Conservation (phyloP, 1,284 basidiomycete genomes). For the Irpex sp. region DNA sequence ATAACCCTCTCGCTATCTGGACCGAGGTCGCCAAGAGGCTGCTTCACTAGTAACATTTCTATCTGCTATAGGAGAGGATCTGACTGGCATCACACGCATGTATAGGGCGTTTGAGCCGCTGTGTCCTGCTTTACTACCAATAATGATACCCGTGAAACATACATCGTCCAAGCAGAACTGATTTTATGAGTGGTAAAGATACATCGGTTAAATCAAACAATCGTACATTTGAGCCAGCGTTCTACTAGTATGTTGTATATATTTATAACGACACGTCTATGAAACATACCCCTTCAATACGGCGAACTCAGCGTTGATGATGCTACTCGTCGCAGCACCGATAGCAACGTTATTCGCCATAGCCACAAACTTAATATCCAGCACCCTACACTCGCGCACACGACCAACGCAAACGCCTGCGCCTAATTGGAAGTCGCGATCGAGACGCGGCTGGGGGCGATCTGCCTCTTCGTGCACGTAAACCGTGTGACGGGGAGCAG, state of each 20-base stretch:
- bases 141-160: background rate
- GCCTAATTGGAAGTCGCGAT: slow-evolving; percentile 89
- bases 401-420: slow-evolving; percentile 92
- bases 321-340: slow-evolving; percentile 94
- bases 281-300: slow-evolving; percentile 71
- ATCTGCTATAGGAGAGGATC: too few species aligned
- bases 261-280: background rate
- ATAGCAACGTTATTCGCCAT: slow-evolving; percentile 95
- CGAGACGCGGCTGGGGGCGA: slow-evolving; percentile 91
- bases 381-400: slow-evolving; percentile 85
- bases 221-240: background rate
- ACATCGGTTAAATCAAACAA: background rate
- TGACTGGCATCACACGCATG: too few species aligned
- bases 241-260: background rate
- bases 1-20: slow-evolving; percentile 50
- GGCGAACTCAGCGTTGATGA: slow-evolving; percentile 98
- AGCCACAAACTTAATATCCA: slow-evolving; percentile 96
- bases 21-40: slow-evolving; percentile 32
- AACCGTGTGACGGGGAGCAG: slow-evolving; percentile 85
- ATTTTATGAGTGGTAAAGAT: background rate
- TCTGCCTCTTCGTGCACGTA: slow-evolving; percentile 91
- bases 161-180: background rate
- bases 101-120: too few species aligned
- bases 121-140: too few species aligned
- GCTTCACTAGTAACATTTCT: slow-evolving; percentile 5